Conservation (phyloP, 495 filamentous ascomycete species). For the Penicillium robsamsonii region DNA sequence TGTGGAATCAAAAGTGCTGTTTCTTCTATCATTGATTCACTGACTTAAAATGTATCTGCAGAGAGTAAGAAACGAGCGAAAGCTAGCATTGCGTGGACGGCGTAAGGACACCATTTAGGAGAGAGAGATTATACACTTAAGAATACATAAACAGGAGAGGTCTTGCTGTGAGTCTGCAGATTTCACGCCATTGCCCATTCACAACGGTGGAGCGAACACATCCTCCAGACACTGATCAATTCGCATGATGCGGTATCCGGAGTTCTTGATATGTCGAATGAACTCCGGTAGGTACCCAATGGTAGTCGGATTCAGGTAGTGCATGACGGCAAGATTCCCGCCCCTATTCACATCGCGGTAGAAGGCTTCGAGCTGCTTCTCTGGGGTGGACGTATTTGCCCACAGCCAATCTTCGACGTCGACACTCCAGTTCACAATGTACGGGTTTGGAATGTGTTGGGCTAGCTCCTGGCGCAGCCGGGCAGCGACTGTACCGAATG, state of each 20-base stretch:
- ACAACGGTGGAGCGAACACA: slow-evolving; percentile 59
- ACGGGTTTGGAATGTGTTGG: slow-evolving; percentile 46
- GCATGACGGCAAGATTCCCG: slow-evolving; percentile 74
- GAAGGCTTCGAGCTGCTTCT: slow-evolving; percentile 75
- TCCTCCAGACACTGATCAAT: slow-evolving; percentile 79
- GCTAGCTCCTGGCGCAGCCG: slow-evolving; percentile 65
- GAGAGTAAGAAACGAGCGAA: background rate
- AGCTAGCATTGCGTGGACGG: background rate
- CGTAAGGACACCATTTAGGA: background rate
- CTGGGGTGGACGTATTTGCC: slow-evolving; percentile 61
- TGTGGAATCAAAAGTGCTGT: background rate
- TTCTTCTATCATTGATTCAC: background rate
- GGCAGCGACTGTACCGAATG: slow-evolving; percentile 72
- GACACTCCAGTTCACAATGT: slow-evolving; percentile 71
- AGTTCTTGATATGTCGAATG: slow-evolving; percentile 64
- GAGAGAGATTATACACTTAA: slow-evolving; percentile 10
- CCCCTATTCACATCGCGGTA: slow-evolving; percentile 61
- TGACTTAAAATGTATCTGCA: no score
- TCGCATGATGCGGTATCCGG: slow-evolving; percentile 68
- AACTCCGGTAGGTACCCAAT: slow-evolving; percentile 66
- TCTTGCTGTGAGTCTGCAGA: background rate
- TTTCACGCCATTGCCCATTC: slow-evolving; percentile 1
- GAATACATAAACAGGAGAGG: background rate
- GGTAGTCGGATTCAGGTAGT: slow-evolving; percentile 68
- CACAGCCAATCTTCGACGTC: slow-evolving; percentile 81